phyloP scores from a whole-genome alignment of 306 rosid genomes.

The Rubus parviflorus region DNA sequence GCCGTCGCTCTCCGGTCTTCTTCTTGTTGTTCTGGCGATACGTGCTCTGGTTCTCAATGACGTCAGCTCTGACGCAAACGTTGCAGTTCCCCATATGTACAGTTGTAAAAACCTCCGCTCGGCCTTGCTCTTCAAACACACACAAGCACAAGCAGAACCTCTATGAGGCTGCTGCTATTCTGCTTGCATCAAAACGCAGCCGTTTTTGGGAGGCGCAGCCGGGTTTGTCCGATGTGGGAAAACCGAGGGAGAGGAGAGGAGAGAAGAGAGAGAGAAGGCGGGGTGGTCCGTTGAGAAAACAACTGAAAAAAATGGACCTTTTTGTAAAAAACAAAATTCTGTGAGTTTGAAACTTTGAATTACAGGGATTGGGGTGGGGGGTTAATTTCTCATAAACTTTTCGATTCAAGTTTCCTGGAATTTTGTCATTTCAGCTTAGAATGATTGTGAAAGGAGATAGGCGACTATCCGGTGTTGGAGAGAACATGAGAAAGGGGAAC shows the following conservation, averaged over 20 bases:
- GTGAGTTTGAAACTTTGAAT: background rate
- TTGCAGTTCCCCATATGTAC: slow-evolving; percentile 81
- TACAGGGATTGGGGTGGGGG: background rate
- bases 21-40: slow-evolving; percentile 14
- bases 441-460: background rate
- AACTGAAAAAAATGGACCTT: background rate
- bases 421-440: background rate
- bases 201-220: slow-evolving; percentile 10
- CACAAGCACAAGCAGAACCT: background rate
- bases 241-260: slow-evolving; percentile 4
- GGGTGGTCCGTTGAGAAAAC: too few relatives aligned
- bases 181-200: background rate
- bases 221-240: background rate
- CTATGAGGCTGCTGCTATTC: too few relatives aligned
- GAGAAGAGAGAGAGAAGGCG: background rate
- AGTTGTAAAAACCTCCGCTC: background rate
- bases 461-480: background rate
- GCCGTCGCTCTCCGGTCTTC: slow-evolving; percentile 38
- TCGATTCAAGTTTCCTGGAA: background rate
- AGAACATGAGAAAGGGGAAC: background rate
- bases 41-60: slow-evolving; percentile 30
- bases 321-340: background rate
- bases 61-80: slow-evolving; percentile 56
- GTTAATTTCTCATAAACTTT: background rate
- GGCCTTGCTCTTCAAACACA: background rate